A percentile compares a stretch with the other conserved stretches of the same genome.
phyloP scores from a whole-genome alignment of 306 rosid genomes.

The Styphnolobium japonicum region DNA sequence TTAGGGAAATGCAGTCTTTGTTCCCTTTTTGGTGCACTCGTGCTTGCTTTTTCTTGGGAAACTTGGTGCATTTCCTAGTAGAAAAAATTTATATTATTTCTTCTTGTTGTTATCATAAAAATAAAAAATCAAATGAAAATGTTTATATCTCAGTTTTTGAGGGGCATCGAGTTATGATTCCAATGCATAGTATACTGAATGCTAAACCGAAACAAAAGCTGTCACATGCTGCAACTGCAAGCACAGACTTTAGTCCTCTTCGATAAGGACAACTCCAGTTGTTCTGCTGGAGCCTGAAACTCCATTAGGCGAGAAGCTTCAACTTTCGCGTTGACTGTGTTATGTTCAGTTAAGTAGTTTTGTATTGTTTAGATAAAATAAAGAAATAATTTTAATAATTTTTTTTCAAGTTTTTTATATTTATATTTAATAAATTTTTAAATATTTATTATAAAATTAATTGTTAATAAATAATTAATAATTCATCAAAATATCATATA shows the following conservation, averaged over 20 bases:
- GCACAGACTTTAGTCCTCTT: conserved; percentile 25
- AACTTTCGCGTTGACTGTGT: conserved; percentile 16
- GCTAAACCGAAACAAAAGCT: conserved; percentile 14
- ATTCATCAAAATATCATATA: too few relatives aligned
- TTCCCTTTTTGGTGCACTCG: not conserved
- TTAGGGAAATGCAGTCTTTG: conserved; percentile 3
- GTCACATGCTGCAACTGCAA: conserved; percentile 1
- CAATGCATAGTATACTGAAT: conserved; percentile 27
- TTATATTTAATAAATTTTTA: too few relatives aligned
- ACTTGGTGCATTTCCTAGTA: not conserved
- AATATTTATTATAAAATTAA: too few relatives aligned
- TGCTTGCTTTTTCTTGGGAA: conserved; percentile 22
- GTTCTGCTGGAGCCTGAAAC: conserved; percentile 27
- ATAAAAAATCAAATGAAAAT: not conserved
- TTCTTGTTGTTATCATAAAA: not conserved
- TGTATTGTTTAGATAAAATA: not conserved
- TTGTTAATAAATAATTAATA: too few relatives aligned
- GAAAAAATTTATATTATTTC: not conserved
- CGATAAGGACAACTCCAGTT: conserved; percentile 37
- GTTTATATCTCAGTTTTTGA: conserved; percentile 25
- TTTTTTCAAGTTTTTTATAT: too few relatives aligned
- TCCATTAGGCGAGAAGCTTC: conserved; percentile 41
- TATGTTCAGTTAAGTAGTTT: not conserved
- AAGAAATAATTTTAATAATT: too few relatives aligned
- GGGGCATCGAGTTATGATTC: conserved; percentile 34